Evolutionary conservation across 2,329 filamentous ascomycete genomes (phyloP).

Genomic region (Xylariaceae sp.): DNA sequence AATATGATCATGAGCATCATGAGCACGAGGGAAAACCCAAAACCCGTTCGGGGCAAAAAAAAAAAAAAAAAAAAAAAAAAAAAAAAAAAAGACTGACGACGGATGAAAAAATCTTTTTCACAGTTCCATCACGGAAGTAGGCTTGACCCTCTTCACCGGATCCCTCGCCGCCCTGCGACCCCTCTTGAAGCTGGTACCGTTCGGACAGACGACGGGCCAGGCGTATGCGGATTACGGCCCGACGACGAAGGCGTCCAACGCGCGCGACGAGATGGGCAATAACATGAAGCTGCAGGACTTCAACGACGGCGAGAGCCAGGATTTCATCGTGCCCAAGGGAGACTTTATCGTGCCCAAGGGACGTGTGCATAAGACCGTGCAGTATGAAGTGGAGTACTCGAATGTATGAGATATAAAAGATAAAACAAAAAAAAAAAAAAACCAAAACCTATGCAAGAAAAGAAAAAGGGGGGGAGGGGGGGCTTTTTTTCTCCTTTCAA

Average conservation of each 20-base stretch:
- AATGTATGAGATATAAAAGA: constrained; percentile 7
- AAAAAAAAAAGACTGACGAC: constrained; percentile 3
- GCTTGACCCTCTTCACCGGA: constrained; percentile 19
- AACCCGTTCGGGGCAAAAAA: too few relatives aligned
- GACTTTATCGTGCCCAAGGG: too few relatives aligned
- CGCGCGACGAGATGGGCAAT: constrained; percentile 20
- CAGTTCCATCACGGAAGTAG: constrained; percentile 20
- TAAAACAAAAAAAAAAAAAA: background rate
- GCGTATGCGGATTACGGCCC: constrained; percentile 12
- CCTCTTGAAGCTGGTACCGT: constrained; percentile 18
- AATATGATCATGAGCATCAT: too few relatives aligned
- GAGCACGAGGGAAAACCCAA: too few relatives aligned
- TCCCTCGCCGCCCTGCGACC: constrained; percentile 20
- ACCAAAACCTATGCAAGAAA: background rate
- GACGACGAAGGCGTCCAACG: constrained; percentile 13
- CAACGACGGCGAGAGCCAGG: constrained; percentile 19
- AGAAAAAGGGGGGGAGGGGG: background rate
- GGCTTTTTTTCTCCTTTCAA: background rate
- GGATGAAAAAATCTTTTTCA: background rate
- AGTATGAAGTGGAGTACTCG: constrained; percentile 21
- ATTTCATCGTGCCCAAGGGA: constrained; percentile 8
- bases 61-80: too few relatives aligned
- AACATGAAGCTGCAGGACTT: constrained; percentile 21
- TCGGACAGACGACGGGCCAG: constrained; percentile 16
- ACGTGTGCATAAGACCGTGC: constrained; percentile 18